A percentile compares a stretch with the other conserved stretches of the same genome.
These are phyloP conservation scores for Ogataea pilisensis DNA, from an alignment of 805 yeast genomes.

Conservation along the genomic window DNA sequence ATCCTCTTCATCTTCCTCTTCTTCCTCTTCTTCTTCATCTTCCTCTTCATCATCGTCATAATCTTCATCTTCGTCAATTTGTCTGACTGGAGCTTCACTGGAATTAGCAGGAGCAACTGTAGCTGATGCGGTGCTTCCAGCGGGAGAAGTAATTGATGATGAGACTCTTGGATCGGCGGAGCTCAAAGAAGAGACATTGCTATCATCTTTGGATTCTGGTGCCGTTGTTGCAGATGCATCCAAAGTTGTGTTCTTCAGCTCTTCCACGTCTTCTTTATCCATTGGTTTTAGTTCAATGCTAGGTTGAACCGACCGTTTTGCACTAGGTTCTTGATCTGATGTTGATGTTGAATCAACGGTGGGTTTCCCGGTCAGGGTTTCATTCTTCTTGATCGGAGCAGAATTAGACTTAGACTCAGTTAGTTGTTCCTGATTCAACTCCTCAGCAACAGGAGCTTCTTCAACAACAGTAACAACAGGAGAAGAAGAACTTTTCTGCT, in stretches of 20 bases:
- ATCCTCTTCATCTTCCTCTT: not conserved
- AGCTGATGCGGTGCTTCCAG: not conserved
- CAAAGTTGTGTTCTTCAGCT: conserved; percentile 9
- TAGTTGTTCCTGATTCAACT: too few relatives aligned
- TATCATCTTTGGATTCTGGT: conserved; percentile 5
- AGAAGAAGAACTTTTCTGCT: conserved; percentile 8
- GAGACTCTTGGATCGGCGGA: too few relatives aligned
- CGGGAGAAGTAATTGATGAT: too few relatives aligned
- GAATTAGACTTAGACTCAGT: too few relatives aligned
- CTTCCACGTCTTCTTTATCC: conserved; percentile 30
- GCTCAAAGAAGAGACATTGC: not conserved
- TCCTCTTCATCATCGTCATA: conserved; percentile 31
- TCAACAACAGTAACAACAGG: not conserved
- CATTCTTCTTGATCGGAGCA: too few relatives aligned
- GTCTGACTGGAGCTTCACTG: conserved; percentile 29
- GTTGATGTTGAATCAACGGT: conserved; percentile 3
- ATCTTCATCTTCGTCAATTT: conserved; percentile 35
- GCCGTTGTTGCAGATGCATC: conserved; percentile 13
- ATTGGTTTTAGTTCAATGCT: conserved; percentile 28
- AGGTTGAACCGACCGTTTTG: conserved; percentile 7
- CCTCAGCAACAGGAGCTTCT: too few relatives aligned
- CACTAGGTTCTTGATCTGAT: too few relatives aligned
- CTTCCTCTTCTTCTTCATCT: conserved; percentile 8
- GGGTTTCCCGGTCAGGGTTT: too few relatives aligned
- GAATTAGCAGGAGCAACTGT: not conserved